Evolutionary conservation across 1,284 basidiomycete species (phyloP), one percentile per base, ranked within the genome.

Genomic region (Omphalotus olearius): DNA sequence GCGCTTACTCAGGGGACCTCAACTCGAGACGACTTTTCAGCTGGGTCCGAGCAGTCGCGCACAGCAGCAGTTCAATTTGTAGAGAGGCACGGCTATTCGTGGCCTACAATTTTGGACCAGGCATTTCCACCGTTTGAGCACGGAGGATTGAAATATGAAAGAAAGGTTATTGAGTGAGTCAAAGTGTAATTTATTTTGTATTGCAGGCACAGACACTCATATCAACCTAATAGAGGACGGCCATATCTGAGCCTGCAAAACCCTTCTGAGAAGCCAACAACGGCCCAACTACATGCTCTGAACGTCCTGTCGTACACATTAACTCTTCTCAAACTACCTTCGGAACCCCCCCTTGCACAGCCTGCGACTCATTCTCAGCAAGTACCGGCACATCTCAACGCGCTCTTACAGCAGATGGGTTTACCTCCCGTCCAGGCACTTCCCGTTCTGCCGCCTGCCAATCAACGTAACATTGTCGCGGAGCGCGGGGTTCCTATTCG

Each of bases 261-360:
- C 26, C 71, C 78, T 17, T 65, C 68, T 38, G 76, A 67, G 14
- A 68, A 64, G 46, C 86, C 88, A 2, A 84, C 82, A 14, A 66
- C 76, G 13, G 62, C 75, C 28, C 88, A 91, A 62, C 55, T 69
- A 7, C 86, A 88, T 60, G 85, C 88, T 2, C 67, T 91, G 46
- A 74, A 78, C 52, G 75, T 89, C 14, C 74, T 91, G n/a, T 78
- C 81, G 7, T 75, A 79, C 62, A 90, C 89, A 13, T 88, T 89
- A 61, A 72, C 81, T 42, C 65, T 74, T 40, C 57, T 74, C 46
- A 65, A 66, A 10, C 62, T 71, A 48, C 63, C 67, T n/a, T 26
- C 40, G 26, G 25, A 42, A 26, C 45, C 61, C 40, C 59, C 65
- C 46, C 54, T 58, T 55, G 59, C 64, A 20, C 56, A 60, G 13